Evolutionary conservation across 495 filamentous ascomycete species (phyloP).

Genomic region (Neurospora sp.): DNA sequence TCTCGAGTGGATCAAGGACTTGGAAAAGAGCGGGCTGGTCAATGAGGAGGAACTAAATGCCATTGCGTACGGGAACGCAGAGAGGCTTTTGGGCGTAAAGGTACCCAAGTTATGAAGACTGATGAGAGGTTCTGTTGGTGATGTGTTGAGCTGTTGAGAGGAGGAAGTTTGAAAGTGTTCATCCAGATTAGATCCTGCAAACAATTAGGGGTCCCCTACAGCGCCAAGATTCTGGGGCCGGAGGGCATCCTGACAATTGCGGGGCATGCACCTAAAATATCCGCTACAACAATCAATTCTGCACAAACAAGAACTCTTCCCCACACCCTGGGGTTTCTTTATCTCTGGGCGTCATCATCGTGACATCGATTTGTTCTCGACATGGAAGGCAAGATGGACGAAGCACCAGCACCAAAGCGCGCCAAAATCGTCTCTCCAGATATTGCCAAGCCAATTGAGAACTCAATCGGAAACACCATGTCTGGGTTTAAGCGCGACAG

Average conservation of each 20-base stretch:
- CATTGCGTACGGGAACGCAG: conserved; percentile 48
- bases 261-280: neutral
- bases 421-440: neutral
- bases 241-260: neutral
- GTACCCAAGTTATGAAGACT: neutral
- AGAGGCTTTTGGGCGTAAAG: conserved; percentile 33
- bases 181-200: neutral
- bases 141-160: neutral
- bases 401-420: neutral
- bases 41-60: conserved; percentile 38
- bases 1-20: conserved; percentile 35
- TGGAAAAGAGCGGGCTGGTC: conserved; percentile 42
- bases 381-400: neutral
- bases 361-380: neutral
- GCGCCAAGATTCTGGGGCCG: neutral
- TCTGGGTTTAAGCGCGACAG: conserved; percentile 48
- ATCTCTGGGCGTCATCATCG: conserved; percentile 5
- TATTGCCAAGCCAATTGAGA: neutral
- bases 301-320: neutral
- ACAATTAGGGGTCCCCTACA: neutral
- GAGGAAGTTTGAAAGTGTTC: neutral
- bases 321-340: conserved; percentile 7
- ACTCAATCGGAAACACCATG: conserved; percentile 17
- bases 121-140: neutral
- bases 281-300: neutral